Base-by-base conservation (phyloP, 176 grass and related monocot genomes). In the Aegilops umbellulata region DNA sequence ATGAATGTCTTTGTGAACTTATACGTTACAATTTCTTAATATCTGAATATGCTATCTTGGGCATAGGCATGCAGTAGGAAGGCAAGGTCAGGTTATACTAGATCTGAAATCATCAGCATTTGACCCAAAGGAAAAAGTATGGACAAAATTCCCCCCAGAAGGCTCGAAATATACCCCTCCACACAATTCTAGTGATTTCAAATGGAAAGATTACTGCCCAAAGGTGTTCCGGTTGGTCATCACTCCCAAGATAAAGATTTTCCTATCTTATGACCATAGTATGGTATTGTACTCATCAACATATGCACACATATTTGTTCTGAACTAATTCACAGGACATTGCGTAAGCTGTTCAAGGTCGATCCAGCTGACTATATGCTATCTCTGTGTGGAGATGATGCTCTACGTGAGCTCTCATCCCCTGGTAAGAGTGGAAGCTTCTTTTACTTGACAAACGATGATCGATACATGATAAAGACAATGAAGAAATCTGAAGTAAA, bases 131-230 rank as follows among this genome's bases (percentile, higher is more conserved):
- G 94, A 95, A 71, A 98, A 98, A 81, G 86, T 98, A 69, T 98
- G 97, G 97, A 98, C 97, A n/a, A 95, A 82, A 88, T 98, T 98
- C 68, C 97, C 97, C 82, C 92, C 97, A 31, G 93, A 98, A 85
- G 96, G 96, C 49, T 90, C 91, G 38, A 95, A 95, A 78, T 65
- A 95, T 38, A 98, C 97, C 24, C 93, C 97, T 86, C 97, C 97
- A 23, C 97, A 98, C 65, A 91, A 91, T 86, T 98, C 97, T 10
- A 88, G 90, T 72, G 97, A 95, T 82, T 98, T 98, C 86, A 91
- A 86, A 86, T 98, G 97, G 97, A 98, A 98, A 74, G 97, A 98
- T 85, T 98, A 98, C 88, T 98, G 97, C 69, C 94, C 97, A 29
- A 85, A 92, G 80, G 97, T 98, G 79, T 98, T 98, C 86, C 93